Evolutionary conservation across 148 eudicot genomes (phyloP).

Genomic region (Agrostemma githago): DNA sequence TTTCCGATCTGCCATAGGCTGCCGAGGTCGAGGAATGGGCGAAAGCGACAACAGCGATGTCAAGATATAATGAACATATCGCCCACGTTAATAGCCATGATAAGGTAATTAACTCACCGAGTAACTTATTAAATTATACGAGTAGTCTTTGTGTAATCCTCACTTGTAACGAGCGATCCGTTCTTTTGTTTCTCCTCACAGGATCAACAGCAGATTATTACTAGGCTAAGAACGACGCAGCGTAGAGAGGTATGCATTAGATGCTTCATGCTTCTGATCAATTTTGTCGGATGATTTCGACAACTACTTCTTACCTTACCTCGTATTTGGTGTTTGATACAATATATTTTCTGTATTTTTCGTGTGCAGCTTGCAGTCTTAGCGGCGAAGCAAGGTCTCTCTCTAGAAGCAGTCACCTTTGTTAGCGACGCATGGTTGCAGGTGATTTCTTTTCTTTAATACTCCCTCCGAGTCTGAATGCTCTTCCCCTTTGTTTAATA

Average conservation of each 20-base stretch:
- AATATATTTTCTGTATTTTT: not conserved
- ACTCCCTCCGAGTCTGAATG: too few species aligned
- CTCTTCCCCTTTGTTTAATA: too few species aligned
- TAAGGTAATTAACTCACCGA: constrained; percentile 12
- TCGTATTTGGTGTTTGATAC: too few species aligned
- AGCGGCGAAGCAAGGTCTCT: constrained; percentile 15
- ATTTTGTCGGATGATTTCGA: not conserved
- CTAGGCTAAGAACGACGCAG: not conserved
- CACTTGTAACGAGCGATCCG: not conserved
- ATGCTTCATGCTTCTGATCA: not conserved
- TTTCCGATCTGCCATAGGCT: constrained; percentile 7
- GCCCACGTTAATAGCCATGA: not conserved
- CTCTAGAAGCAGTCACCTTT: constrained; percentile 15
- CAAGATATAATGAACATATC: not conserved
- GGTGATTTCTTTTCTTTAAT: constrained; percentile 9
- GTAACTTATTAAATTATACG: not conserved
- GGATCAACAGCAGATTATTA: not conserved
- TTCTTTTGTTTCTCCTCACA: not conserved
- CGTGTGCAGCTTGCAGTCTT: constrained; percentile 18
- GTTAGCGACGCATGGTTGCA: constrained; percentile 25
- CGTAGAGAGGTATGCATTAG: not conserved
- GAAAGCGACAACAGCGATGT: not conserved
- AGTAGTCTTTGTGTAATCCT: not conserved
- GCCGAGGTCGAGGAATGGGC: not conserved
- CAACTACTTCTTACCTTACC: too few species aligned